Percentiles rank a stretch among this genome's conserved stretches.
phyloP scores from a whole-genome alignment of 1,284 basidiomycete genomes.

The Naganishia sp. region DNA sequence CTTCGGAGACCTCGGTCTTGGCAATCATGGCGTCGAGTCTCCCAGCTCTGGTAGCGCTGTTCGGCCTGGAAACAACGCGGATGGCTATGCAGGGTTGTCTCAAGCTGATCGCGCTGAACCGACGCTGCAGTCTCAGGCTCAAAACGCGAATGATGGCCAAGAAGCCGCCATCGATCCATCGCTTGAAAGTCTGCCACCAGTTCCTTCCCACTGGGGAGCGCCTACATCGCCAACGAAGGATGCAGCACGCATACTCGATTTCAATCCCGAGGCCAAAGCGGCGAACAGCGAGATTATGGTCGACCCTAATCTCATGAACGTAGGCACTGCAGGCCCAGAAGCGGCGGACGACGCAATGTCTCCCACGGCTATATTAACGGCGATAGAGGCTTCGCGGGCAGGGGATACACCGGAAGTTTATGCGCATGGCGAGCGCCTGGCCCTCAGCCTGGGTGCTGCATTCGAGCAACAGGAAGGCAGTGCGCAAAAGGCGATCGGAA shows the following conservation, averaged over 20 bases:
- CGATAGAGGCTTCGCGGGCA: constrained; percentile 9
- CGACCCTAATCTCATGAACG: constrained; percentile 19
- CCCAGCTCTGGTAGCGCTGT: neutral
- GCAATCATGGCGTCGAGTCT: constrained; percentile 5
- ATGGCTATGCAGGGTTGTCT: neutral
- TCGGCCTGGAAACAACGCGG: neutral
- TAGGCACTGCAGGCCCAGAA: neutral
- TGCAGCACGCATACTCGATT: constrained; percentile 19
- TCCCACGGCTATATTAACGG: constrained; percentile 4
- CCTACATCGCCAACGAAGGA: constrained; percentile 2
- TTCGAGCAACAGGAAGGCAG: constrained; percentile 18
- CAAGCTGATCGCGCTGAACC: neutral
- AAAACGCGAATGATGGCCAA: neutral
- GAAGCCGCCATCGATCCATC: constrained; percentile 19
- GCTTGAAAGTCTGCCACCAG: constrained; percentile 10
- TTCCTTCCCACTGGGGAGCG: constrained; percentile 5
- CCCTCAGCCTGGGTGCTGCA: constrained; percentile 17
- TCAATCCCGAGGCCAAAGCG: neutral
- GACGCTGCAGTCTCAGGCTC: neutral
- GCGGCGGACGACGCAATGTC: neutral
- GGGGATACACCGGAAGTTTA: neutral
- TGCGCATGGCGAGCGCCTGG: constrained; percentile 5
- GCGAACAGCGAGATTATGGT: constrained; percentile 17
- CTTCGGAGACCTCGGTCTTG: constrained; percentile 20
- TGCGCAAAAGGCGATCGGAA: constrained; percentile 3